Percentiles rank a stretch among this genome's conserved stretches.
These are phyloP conservation scores for Acanthamoeba lenticulata DNA, from an alignment of 208 protist genomes.

Conservation along the genomic window DNA sequence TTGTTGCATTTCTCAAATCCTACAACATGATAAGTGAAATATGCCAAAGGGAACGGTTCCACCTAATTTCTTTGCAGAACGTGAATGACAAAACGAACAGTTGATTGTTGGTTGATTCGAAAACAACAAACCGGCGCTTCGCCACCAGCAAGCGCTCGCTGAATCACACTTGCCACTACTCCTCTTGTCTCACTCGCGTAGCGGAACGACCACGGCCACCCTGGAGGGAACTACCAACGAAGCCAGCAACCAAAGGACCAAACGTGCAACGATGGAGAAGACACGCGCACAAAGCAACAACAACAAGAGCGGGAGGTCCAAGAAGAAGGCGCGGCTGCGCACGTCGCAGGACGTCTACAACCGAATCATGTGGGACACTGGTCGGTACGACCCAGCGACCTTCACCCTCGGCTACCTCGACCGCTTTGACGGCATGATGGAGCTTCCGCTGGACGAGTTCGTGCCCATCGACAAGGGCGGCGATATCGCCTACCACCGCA, in stretches of 20 bases:
- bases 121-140: no score
- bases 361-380: constrained; percentile 45
- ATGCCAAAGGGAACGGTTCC: no score
- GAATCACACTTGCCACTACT: no score
- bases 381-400: neutral
- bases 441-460: constrained; percentile 45
- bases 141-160: no score
- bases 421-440: constrained; percentile 61
- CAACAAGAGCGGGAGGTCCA: neutral
- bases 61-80: no score
- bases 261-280: no score
- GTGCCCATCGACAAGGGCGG: constrained; percentile 60
- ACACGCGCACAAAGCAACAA: neutral
- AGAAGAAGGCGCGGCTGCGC: constrained; percentile 47
- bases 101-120: no score
- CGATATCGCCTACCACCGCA: constrained; percentile 50
- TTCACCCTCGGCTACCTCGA: constrained; percentile 58
- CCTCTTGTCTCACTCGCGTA: no score
- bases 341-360: constrained; percentile 61
- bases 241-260: neutral
- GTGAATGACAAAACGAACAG: no score
- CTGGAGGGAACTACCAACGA: neutral
- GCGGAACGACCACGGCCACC: no score
- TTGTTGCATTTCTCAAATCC: no score
- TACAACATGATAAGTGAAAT: no score